Evolutionary conservation across 2,329 filamentous ascomycete genomes (phyloP), one percentile per base, ranked within the genome.

Genomic region (Stagonosporopsis rhizophila): DNA sequence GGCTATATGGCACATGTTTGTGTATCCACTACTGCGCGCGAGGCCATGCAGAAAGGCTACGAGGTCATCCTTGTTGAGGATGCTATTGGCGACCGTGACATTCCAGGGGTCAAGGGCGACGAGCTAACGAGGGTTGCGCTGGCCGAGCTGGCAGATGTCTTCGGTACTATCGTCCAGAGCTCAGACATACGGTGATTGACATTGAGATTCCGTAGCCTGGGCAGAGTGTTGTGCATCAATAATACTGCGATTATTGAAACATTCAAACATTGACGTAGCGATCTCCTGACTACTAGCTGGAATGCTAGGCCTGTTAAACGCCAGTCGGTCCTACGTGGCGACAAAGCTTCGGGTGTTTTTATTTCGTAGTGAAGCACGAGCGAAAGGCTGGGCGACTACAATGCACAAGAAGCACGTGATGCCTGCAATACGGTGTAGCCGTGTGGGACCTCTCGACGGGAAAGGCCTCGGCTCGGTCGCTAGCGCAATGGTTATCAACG

Each of bases 1-100:
- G 85, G 85, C 0, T 87, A 87, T 67, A 87, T 87, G 82, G 86
- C 88, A 2, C 87, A 90, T 70, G 83, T 90, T 1, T 83, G 86
- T 80, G 74, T 89, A 58, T 77, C 85, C 2, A 84, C 86, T 0
- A 90, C 88, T 0, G 85, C 87, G 0, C 78, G 87, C 40, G 82
- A 86, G 45, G 88, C 79, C 1, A 79, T 76, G 4, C 83, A 90
- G 70, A 77, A 80, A 30, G 88, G 86, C 0, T 89, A 86, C 66
- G 86, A 90, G 67, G 82, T 89, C 22, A 52, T 89, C 1, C 68
- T 90, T 20, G 83, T 81, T 0, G 78, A 83, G 63, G 88, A 89
- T 68, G 86, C 80, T 0, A 82, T 90, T 34, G 87, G 88, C 0
- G 87, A 89, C 70, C 74, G 88, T 8, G 81, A 89, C 68, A 88